Evolutionary conservation across 1,284 basidiomycete species (phyloP), one percentile per base, ranked within the genome.

Genomic region (Phaffia rhodozyma): DNA sequence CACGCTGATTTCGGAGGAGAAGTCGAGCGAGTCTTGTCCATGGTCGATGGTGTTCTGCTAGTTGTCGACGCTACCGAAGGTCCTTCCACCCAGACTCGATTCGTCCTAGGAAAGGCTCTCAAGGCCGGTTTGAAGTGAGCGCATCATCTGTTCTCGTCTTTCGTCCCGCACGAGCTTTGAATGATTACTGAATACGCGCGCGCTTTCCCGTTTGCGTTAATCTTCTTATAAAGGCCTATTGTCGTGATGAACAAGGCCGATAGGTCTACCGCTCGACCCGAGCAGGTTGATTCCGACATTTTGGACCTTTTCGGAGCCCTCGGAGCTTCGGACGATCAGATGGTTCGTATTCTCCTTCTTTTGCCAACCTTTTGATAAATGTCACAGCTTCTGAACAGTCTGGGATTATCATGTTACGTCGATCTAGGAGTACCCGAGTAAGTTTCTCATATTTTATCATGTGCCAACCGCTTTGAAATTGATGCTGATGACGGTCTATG

Each of bases 211-310:
- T 20, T 49, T 29, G 1, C 34, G 2, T 30, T 20, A 34, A 9
- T 23, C 48, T 5, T 29, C n/a, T 2, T n/a, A 11, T 21, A 11
- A 11, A 66, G 64, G 51, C 64, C 64, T 20, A 61, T 66, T 34
- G 64, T 66, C 20, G 64, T 66, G 50, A 66, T 66, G 64, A 66
- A 66, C 60, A 66, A 66, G 53, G 64, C 64, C 55, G 64, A 66
- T 49, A 60, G 64, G 32, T 55, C 64, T 13, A 61, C 64, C 27
- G 60, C 64, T 34, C 55, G 60, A 30, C 64, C 64, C 0, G 64
- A 61, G 23, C 64, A 66, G 55, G 64, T 66, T 25, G 64, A 66
- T 43, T 66, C 64, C 3, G 64, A 66, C 30, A 55, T 66, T 18
- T 52, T 66, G 32, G 64, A 66, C 56, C 57, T 66, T 20, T 66